Conservation (phyloP, 1,139 yeast genomes). For the Kazachstania sp. region DNA sequence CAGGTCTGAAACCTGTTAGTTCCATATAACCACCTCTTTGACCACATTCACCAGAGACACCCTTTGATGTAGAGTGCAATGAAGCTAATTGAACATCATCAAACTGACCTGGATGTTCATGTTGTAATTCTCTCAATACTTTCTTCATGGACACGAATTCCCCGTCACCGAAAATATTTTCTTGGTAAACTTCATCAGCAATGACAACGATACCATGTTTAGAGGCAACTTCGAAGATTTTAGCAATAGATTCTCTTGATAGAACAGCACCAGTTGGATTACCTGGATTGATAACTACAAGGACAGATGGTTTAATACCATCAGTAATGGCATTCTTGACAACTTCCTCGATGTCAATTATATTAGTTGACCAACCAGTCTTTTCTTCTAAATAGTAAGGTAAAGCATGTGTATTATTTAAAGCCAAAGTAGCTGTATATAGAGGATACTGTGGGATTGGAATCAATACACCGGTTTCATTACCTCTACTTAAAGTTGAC, state of each 20-base stretch:
- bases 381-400: constrained; percentile 84
- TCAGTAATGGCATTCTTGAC: constrained; percentile 44
- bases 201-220: constrained; percentile 75
- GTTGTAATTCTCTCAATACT: constrained; percentile 55
- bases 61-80: constrained; percentile 91
- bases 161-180: constrained; percentile 56
- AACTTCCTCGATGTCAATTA: constrained; percentile 52
- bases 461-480: constrained; percentile 72
- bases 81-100: constrained; percentile 81
- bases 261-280: constrained; percentile 93
- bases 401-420: constrained; percentile 70
- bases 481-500: constrained; percentile 58
- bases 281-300: constrained; percentile 95
- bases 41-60: constrained; percentile 97
- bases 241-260: constrained; percentile 53
- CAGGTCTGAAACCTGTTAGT: constrained; percentile 65
- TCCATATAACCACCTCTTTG: constrained; percentile 99
- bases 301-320: constrained; percentile 61
- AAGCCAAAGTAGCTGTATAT: constrained; percentile 83
- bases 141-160: constrained; percentile 58
- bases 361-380: constrained; percentile 75
- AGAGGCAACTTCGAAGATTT: constrained; percentile 70
- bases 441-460: constrained; percentile 98
- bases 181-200: constrained; percentile 98
- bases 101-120: constrained; percentile 46